These are phyloP conservation scores for Austroboletus novae-zelandiae DNA, from an alignment of 1,284 basidiomycete genomes.

Conservation along the genomic window DNA sequence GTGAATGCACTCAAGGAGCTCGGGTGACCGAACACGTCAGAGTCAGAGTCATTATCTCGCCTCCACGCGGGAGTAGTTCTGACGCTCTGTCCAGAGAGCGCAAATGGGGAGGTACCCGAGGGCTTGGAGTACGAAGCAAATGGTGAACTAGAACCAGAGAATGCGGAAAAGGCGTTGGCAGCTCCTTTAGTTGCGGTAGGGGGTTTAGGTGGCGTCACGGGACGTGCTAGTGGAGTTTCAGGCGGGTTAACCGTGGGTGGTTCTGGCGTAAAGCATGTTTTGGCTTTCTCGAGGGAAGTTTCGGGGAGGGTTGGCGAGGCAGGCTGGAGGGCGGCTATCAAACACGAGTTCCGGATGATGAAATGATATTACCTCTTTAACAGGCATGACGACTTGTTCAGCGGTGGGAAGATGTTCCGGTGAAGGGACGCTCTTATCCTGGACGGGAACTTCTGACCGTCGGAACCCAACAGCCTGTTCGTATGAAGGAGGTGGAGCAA, in stretches of 20 bases:
- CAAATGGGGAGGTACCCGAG: constrained; percentile 27
- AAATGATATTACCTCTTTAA: constrained; percentile 16
- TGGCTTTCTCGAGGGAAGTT: constrained; percentile 9
- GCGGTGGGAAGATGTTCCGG: constrained; percentile 1
- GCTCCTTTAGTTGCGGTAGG: constrained; percentile 5
- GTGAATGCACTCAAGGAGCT: constrained; percentile 8
- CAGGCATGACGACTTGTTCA: constrained; percentile 4
- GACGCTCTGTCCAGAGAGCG: constrained; percentile 10
- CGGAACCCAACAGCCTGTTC: constrained; percentile 18
- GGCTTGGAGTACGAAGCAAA: constrained; percentile 35
- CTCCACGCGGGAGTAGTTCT: constrained; percentile 28
- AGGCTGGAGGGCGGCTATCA: constrained; percentile 16
- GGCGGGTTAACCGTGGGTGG: constrained; percentile 6
- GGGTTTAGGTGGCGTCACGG: constrained; percentile 18
- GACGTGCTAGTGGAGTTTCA: constrained; percentile 6
- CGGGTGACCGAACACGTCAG: constrained; percentile 9
- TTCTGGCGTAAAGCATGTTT: constrained; percentile 14
- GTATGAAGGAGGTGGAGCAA: constrained; percentile 30
- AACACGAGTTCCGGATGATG: constrained; percentile 2
- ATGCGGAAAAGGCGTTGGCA: constrained; percentile 42
- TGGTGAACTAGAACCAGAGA: constrained; percentile 41
- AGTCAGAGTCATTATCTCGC: constrained; percentile 4
- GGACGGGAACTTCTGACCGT: constrained; percentile 10
- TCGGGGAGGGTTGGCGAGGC: constrained; percentile 1
- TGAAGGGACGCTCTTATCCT: constrained; percentile 4